A percentile compares a stretch with the other conserved stretches of the same genome.
phyloP scores from a whole-genome alignment of 331 rosid genomes.

The Saraca asoca region DNA sequence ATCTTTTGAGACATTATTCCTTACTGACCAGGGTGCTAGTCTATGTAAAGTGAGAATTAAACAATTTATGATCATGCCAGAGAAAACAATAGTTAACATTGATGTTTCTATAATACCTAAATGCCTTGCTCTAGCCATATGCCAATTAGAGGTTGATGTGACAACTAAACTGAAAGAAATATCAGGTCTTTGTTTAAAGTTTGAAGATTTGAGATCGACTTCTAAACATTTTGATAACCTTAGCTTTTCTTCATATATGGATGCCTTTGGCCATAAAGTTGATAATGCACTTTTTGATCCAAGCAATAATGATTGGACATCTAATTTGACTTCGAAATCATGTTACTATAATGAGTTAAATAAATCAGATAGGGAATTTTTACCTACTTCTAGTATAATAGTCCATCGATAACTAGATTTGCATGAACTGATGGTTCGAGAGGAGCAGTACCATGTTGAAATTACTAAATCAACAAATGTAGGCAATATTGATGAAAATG shows the following conservation, averaged over 20 bases:
- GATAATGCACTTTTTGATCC: conserved; percentile 32
- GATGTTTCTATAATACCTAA: conserved; percentile 35
- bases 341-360: conserved; percentile 37
- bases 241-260: too few species aligned
- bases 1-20: conserved; percentile 96
- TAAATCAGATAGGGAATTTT: conserved; percentile 38
- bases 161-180: too few species aligned
- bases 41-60: conserved; percentile 53
- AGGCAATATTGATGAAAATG: conserved; percentile 59
- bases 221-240: conserved; percentile 37
- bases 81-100: too few species aligned
- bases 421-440: conserved; percentile 45
- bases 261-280: conserved; percentile 22
- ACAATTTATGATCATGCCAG: conserved; percentile 35
- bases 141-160: conserved; percentile 45
- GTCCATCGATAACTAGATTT: conserved; percentile 49
- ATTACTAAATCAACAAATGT: conserved; percentile 38
- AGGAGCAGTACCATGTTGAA: too few species aligned
- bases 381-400: conserved; percentile 32
- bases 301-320: conserved; percentile 35
- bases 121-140: conserved; percentile 38
- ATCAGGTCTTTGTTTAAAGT: conserved; percentile 37
- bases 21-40: conserved; percentile 82
- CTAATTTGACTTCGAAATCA: conserved; percentile 39
- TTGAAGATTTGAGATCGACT: conserved; percentile 37